Base-by-base conservation (phyloP, 441 rosid species). In the Syzygium malaccense region DNA sequence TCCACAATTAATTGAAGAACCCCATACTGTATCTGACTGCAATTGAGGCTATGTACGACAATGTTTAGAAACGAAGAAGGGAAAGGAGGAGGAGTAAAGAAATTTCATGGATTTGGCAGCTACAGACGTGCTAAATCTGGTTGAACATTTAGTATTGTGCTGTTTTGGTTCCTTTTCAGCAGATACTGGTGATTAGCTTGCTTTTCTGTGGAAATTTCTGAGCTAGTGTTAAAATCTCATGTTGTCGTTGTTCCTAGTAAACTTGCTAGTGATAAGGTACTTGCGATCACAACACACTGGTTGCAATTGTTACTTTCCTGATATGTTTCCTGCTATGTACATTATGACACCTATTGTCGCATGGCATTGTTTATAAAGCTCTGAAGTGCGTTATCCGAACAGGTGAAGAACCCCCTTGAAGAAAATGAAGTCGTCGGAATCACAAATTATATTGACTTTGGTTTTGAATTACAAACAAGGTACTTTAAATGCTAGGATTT, bases 331-430 rank as follows among this genome's bases (percentile, higher is more conserved):
- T 68, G 79, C 79, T 68, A 26, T 68, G 48, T 68, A 33, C 56
- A 48, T 49, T 71, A 13, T 20, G 51, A 12, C 51, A 37, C 10
- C 25, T 71, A 71, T 37, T 71, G 41, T 71, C 0, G 49, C 83
- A 71, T 68, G 17, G 49, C 83, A 37, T 71, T 71, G 85, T 79
- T 55, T 23, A 60, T 30, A 56, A 71, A 87, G 66, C 55, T 78
- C 58, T 90, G 48, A 87, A 79, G 78, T 91, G 86, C 25, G 37
- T 85, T 9, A 19, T 78, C 54, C 0, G 56, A 90, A 88, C 96
- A 98, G 99, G 99, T 96, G 92, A 95, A 96, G 95, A 96, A 96
- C 91, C 99, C 97, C 17, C 89, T 96, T 86, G 99, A 97, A 89
- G 98, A 94, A 92, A 91, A 92, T 90, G 96, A 93, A 91, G 94